These are phyloP conservation scores for Backusella luteola DNA, from an alignment of 192 early-diverging fungal species.

Conservation along the genomic window DNA sequence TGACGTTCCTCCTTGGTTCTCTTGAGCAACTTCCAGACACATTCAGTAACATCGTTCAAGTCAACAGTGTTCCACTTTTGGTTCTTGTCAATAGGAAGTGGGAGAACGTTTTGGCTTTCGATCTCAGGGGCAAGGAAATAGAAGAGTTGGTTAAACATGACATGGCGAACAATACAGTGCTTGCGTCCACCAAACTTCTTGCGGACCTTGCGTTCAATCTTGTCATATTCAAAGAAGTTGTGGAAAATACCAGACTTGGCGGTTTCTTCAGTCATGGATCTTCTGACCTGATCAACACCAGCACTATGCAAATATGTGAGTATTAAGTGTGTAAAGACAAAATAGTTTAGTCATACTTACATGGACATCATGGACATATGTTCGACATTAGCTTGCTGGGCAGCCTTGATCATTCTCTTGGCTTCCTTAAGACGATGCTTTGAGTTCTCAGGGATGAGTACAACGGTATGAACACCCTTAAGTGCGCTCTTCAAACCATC, in stretches of 20 bases:
- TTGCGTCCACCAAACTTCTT: not conserved
- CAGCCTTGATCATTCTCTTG: constrained; percentile 20
- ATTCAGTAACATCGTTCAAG: constrained; percentile 23
- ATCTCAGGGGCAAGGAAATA: constrained; percentile 25
- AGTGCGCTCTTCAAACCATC: not conserved
- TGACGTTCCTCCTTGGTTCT: not conserved
- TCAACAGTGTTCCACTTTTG: constrained; percentile 22
- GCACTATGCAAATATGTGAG: constrained; percentile 10
- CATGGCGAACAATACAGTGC: constrained; percentile 16
- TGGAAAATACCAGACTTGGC: constrained; percentile 6
- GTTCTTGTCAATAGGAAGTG: constrained; percentile 21
- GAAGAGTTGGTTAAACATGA: constrained; percentile 18
- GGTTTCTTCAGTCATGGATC: not conserved
- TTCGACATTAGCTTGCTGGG: constrained; percentile 7
- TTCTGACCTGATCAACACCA: constrained; percentile 18
- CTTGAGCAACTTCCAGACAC: not conserved
- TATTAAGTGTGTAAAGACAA: not conserved
- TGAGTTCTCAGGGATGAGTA: constrained; percentile 21
- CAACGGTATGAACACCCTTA: constrained; percentile 10
- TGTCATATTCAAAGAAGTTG: constrained; percentile 7
- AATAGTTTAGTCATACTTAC: constrained; percentile 1
- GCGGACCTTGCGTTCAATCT: constrained; percentile 20
- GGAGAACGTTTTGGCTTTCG: not conserved
- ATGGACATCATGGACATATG: constrained; percentile 12
- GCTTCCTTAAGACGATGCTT: constrained; percentile 11